Evolutionary conservation across 441 rosid species (phyloP).

Genomic region (Theobroma grandiflorum): DNA sequence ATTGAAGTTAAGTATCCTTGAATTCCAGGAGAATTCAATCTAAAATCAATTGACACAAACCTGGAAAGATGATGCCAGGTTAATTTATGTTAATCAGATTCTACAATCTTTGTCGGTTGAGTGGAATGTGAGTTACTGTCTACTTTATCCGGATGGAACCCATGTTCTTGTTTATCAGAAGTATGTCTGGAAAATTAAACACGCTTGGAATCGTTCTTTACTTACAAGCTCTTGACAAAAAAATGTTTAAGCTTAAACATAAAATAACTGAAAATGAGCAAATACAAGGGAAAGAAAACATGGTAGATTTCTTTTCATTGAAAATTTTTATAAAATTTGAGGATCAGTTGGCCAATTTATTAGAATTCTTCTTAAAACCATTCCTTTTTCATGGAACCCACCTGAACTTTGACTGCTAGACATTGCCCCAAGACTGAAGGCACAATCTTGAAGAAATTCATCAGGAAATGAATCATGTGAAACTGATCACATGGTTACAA

Average conservation of each 20-base stretch:
- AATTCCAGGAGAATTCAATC: too few species aligned
- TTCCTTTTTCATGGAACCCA: background rate
- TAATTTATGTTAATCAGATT: background rate
- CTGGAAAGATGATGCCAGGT: background rate
- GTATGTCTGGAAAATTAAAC: background rate
- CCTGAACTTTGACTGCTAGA: background rate
- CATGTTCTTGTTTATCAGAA: background rate
- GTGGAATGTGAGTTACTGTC: background rate
- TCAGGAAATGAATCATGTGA: constrained; percentile 24
- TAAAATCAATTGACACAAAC: background rate
- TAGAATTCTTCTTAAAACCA: background rate
- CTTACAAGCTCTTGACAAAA: background rate
- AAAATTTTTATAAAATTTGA: background rate
- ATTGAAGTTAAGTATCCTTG: background rate
- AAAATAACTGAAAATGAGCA: background rate
- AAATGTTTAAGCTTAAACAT: background rate
- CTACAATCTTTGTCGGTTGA: background rate
- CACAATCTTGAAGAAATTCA: background rate
- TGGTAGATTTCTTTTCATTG: too few species aligned
- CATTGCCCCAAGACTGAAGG: constrained; percentile 1
- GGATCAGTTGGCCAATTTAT: background rate
- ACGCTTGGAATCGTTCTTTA: background rate
- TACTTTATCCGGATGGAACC: too few species aligned
- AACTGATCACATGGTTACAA: constrained; percentile 24
- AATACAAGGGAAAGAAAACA: background rate